Conservation (phyloP, 441 rosid species). For the Erodium trifolium region DNA sequence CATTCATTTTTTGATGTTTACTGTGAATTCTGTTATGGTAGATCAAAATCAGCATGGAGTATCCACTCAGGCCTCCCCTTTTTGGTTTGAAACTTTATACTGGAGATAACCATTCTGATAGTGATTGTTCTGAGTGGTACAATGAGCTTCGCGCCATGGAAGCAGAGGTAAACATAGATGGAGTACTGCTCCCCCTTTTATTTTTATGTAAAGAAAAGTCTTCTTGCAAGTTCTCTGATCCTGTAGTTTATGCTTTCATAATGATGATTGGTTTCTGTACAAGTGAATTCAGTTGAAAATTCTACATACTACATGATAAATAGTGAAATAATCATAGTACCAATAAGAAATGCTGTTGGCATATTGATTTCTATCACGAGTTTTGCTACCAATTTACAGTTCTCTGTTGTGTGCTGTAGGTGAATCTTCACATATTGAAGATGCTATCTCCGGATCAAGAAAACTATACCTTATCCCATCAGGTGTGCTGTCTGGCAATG, state of each 20-base stretch:
- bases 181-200: not conserved
- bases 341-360: not conserved
- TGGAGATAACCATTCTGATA: slow-evolving; percentile 29
- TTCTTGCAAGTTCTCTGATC: not conserved
- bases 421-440: slow-evolving; percentile 68
- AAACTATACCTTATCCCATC: slow-evolving; percentile 55
- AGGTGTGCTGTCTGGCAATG: slow-evolving; percentile 73
- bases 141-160: slow-evolving; percentile 83
- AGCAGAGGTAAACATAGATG: slow-evolving; percentile 56
- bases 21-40: slow-evolving; percentile 28
- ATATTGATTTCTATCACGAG: not conserved
- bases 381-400: not conserved
- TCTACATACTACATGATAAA: not conserved
- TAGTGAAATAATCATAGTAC: not conserved
- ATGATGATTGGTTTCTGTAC: not conserved
- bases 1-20: slow-evolving; percentile 10
- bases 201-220: not conserved
- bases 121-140: slow-evolving; percentile 36
- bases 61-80: slow-evolving; percentile 81
- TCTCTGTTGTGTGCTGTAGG: slow-evolving; percentile 32
- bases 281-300: not conserved
- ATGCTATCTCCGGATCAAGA: slow-evolving; percentile 54
- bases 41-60: slow-evolving; percentile 73
- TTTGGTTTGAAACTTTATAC: slow-evolving; percentile 45
- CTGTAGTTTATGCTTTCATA: not conserved